phyloP scores from a whole-genome alignment of 2,329 filamentous ascomycete genomes.

The Drechslerella coelobrocha region DNA sequence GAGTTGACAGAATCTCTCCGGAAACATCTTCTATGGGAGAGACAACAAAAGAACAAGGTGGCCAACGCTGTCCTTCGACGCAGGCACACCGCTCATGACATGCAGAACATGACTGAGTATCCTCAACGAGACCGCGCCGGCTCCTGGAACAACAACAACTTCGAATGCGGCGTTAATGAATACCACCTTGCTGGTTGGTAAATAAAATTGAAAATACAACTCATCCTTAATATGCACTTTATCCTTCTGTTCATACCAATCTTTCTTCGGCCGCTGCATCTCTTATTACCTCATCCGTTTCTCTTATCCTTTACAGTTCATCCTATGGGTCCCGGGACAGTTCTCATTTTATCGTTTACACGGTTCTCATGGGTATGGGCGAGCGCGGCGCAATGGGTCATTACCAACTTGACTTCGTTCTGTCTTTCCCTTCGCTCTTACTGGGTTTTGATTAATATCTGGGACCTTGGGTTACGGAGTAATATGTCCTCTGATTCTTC shows the following conservation, averaged over 20 bases:
- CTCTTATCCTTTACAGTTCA: constrained; percentile 51
- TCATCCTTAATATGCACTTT: constrained; percentile 26
- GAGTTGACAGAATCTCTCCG: constrained; percentile 93
- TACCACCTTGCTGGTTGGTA: constrained; percentile 90
- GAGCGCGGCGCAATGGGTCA: constrained; percentile 47
- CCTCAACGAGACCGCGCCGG: constrained; percentile 72
- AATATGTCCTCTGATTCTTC: constrained; percentile 29
- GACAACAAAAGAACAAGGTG: constrained; percentile 89
- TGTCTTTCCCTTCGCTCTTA: constrained; percentile 24
- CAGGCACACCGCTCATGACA: constrained; percentile 84
- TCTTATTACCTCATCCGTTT: constrained; percentile 51
- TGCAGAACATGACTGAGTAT: constrained; percentile 78
- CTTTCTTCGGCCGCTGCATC: constrained; percentile 28
- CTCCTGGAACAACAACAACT: constrained; percentile 81
- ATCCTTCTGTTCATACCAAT: constrained; percentile 38
- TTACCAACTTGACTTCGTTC: constrained; percentile 20
- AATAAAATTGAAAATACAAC: constrained; percentile 41
- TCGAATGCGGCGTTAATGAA: constrained; percentile 74
- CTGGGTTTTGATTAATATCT: constrained; percentile 19
- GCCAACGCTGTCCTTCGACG: constrained; percentile 88
- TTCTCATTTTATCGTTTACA: constrained; percentile 44
- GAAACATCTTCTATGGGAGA: constrained; percentile 90
- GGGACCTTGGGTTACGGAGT: constrained; percentile 42
- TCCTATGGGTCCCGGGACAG: constrained; percentile 50
- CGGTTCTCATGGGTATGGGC: constrained; percentile 43